Percentiles rank a stretch among this genome's conserved stretches.
Conservation (phyloP, 1,139 yeast genomes). For the Suhomyces wounanorum region DNA sequence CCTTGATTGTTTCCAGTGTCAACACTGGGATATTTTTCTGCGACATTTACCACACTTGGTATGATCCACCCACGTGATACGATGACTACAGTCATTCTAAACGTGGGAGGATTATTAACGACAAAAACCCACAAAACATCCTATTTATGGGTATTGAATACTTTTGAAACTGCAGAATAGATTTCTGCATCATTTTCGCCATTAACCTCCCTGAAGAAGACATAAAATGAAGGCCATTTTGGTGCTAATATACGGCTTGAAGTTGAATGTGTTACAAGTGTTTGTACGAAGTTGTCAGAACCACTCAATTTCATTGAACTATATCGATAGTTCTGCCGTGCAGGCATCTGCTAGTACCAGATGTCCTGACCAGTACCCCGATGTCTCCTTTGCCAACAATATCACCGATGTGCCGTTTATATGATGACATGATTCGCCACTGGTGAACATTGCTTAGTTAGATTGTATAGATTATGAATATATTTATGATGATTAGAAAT, state of each 20-base stretch:
- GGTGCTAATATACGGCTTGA: conserved; percentile 38
- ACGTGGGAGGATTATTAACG: background rate
- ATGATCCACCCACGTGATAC: background rate
- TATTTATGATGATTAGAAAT: background rate
- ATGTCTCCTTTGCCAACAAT: conserved; percentile 25
- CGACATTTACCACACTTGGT: background rate
- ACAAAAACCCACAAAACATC: background rate
- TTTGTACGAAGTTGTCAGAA: conserved; percentile 39
- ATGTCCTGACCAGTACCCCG: conserved; percentile 24
- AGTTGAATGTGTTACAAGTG: conserved; percentile 40
- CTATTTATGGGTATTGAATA: background rate
- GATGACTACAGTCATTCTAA: background rate
- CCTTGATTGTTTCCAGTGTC: background rate
- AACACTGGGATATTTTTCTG: background rate
- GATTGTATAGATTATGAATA: conserved; percentile 1
- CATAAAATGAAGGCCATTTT: conserved; percentile 35
- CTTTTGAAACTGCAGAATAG: background rate
- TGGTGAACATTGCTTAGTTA: background rate
- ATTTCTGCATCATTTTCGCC: background rate
- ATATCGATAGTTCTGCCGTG: conserved; percentile 41
- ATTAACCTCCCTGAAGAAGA: background rate
- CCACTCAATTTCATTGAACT: conserved; percentile 34
- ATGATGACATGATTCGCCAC: background rate
- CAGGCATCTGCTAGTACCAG: conserved; percentile 34
- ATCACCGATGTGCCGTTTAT: conserved; percentile 33